These are phyloP conservation scores for Macrotyloma uniflorum DNA, from an alignment of 306 rosid genomes.

Conservation along the genomic window DNA sequence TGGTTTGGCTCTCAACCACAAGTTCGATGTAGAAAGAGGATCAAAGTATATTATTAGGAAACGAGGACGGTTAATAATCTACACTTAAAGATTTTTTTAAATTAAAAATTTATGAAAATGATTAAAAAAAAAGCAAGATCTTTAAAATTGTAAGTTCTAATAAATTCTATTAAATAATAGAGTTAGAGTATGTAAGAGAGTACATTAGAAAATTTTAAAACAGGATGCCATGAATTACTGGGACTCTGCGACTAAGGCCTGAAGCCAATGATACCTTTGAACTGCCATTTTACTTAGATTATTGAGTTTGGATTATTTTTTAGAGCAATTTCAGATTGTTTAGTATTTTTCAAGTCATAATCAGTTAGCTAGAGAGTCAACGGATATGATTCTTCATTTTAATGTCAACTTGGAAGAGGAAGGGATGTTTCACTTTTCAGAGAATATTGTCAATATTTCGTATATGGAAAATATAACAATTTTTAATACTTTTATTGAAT, in stretches of 20 bases:
- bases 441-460: background rate
- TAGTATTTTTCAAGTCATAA: background rate
- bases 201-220: background rate
- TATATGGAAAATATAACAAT: background rate
- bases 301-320: no score
- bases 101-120: no score
- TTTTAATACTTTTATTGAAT: background rate
- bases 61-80: background rate
- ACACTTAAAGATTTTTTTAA: no score
- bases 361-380: background rate
- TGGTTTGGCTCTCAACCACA: background rate
- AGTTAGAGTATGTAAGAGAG: background rate
- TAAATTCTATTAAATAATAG: background rate
- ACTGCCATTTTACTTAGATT: no score
- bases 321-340: background rate
- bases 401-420: background rate
- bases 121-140: background rate
- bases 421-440: background rate
- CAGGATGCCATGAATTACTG: background rate
- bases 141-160: background rate
- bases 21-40: background rate
- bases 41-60: background rate
- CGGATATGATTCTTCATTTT: background rate
- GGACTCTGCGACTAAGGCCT: no score
- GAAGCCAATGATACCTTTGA: no score